Base-by-base conservation (phyloP, 352 stramenopile species). In the Phytopythium aichiense region DNA sequence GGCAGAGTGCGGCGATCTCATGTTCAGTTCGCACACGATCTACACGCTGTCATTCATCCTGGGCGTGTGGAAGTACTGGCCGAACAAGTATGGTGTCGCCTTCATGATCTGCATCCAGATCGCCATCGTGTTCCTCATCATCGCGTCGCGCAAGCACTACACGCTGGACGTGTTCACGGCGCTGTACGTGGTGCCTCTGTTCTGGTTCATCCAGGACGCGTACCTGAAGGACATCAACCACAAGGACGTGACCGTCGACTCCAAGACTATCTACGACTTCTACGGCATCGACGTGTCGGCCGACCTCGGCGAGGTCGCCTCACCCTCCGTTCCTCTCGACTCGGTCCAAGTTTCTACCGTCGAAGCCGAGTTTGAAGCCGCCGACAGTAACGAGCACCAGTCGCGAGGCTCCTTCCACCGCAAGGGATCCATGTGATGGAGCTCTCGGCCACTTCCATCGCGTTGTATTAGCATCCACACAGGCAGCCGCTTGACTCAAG, bases 1-100 rank as follows among this genome's bases (percentile, higher is more conserved):
- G 40, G 4, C 31, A 57, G 52, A 87, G 56, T 97, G 90, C 56
- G 90, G 90, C 35, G 90, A 97, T 64, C 74, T 97, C 59, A 97
- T 97, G 87, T 97, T 96, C 65, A 96, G 87, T 65, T 96, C 86
- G 35, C 90, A 97, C 74, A 97, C 87, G n/a, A 97, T 96, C 66
- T 96, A 95, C 83, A 95, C 88, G 4, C 63, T 97, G 71, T 89
- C 87, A 60, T 80, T 96, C 56, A 95, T 96, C 60, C 68, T 94
- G 38, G 88, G 78, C 23, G 66, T 91, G 38, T 91, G 69, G 77
- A 96, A 95, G 70, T 96, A 91, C 78, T 96, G 88, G 81, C 80
- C 74, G 61, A 92, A 85, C 77, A 90, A 86, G 62, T 85, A 68
- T 55, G 68, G 92, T 48, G 71, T 93, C 61, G 60, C 68, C 12